phyloP scores from a whole-genome alignment of 768 basidiomycete species.

The Tulasnella sp. region DNA sequence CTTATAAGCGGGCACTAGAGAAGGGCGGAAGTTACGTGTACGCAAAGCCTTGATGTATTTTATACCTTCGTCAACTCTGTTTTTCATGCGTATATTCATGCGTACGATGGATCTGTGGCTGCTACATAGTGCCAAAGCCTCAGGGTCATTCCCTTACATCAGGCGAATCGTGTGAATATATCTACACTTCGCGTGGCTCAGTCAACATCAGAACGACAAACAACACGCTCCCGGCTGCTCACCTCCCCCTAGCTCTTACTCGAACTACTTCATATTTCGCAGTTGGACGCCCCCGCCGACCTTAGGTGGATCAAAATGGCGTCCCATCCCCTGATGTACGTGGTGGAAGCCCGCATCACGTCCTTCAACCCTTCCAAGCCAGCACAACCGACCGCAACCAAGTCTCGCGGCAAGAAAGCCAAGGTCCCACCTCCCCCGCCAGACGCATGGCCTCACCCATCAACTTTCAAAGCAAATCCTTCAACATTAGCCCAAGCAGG shows the following conservation, averaged over 20 bases:
- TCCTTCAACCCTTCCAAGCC: slow-evolving; percentile 3
- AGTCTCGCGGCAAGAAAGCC: slow-evolving; percentile 16
- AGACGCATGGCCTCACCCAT: slow-evolving; percentile 66
- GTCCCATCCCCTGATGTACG: slow-evolving; percentile 6
- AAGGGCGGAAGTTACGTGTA: slow-evolving; percentile 35
- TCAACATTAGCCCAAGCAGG: slow-evolving; percentile 79
- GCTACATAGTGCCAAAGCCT: too few relatives aligned
- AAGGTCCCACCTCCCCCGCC: slow-evolving; percentile 2
- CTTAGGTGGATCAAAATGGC: background rate
- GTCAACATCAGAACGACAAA: slow-evolving; percentile 13
- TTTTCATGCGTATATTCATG: background rate
- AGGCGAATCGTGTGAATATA: background rate
- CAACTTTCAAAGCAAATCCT: slow-evolving; percentile 63
- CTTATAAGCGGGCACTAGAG: slow-evolving; percentile 39
- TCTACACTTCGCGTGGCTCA: background rate
- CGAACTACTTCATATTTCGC: background rate
- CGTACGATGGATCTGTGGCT: too few relatives aligned
- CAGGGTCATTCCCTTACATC: background rate
- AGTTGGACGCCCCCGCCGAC: background rate
- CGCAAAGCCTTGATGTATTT: slow-evolving; percentile 28
- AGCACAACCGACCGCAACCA: background rate
- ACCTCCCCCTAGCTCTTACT: background rate
- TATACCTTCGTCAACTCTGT: background rate
- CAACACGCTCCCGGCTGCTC: background rate
- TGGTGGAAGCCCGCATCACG: background rate